Base-by-base conservation (phyloP, 371 early-diverging fungal species). In the Catenaria anguillulae region DNA sequence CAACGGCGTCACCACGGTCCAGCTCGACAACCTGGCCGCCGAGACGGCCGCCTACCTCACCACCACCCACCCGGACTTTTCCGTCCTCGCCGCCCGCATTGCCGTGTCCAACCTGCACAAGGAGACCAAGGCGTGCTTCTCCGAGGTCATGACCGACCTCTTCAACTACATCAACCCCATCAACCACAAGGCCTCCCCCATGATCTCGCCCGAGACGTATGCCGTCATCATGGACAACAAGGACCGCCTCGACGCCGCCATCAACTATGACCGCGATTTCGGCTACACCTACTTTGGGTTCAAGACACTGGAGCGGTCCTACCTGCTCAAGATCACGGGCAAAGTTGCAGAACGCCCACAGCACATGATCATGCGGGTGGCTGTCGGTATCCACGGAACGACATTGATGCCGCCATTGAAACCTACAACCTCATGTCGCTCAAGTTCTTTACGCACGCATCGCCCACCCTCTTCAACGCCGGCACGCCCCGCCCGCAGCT, bases 351-450 rank as follows among this genome's bases (percentile, higher is more conserved):
- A 99, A 73, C 83, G 99, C 33, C 99, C 99, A 34, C 99, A 99
- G 74, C 97, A 99, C 74, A 82, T 99, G 87, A 77, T 98, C 64
- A 99, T 99, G 99, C 88, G 99, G 68, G 98, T 97, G 6, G 81
- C 97, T 34, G 81, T 99, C 63, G 97, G 98, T 40, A 97, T 99
- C 68, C 99, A 99, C 67, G 92, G 88, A 56, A 77, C n/a, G 89
- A 98, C 71, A 78, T 98, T 56, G 89, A 90, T 12, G 78, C 84
- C 52, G 99, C 88, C 4, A 89, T 97, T 66, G 89, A 97, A 71
- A 97, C 99, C 2, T 99, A 99, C 71, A 80, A 95, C 67, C 77
- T 93, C 56, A 86, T 99, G 88, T 93, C 93, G 19, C 82, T 85
- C 60, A 88, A 90, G 68, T 89, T 80, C 80, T 99, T 98, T 70